Base-by-base conservation (phyloP, 139 green algal species). In the Diplosphaera chodatii region DNA sequence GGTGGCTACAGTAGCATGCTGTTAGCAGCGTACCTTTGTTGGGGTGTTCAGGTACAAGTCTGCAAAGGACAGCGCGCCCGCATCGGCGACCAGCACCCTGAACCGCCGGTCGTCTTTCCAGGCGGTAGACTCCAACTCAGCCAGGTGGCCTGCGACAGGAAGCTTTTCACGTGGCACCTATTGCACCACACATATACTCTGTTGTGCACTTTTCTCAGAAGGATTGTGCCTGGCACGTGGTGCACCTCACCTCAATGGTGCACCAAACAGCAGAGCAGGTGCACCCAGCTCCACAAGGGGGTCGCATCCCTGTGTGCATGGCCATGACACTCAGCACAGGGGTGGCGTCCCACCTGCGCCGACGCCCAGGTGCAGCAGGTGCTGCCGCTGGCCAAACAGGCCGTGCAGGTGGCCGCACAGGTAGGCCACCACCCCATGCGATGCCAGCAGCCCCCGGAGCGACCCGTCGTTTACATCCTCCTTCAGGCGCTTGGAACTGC, bases 71-170 rank as follows among this genome's bases (percentile, higher is more conserved):
- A 87, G 32, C 2, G 29, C 41, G 33, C 77, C 77, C 13, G 66
- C 55, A 73, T 91, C 85, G n/a, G 82, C 23, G 3, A 75, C 75
- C 63, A 81, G 28, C 40, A 77, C 5, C 20, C 85, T 73, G 79
- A 91, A 89, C 32, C 85, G 70, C 15, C 87, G 69, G 68, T 80
- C 79, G 41, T 88, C 77, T 67, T 90, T 90, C 87, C 87, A 93
- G 1, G 83, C 85, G 30, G 77, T 77, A 30, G 77, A 76, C 65
- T 90, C 87, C 68, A 91, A 71, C 75, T 93, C 85, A 28, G 78
- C 71, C 67, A 93, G 34, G 27, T 70, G 40, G 20, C 77, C 78
- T 78, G 63, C 32, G 31, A 32, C 3, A 18, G 21, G n/a, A n/a
- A n/a, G n/a, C n/a, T n/a, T n/a, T n/a, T n/a, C n/a, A n/a, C n/a